Conservation (phyloP, 768 basidiomycete species). For the Lyophyllum atratum region DNA sequence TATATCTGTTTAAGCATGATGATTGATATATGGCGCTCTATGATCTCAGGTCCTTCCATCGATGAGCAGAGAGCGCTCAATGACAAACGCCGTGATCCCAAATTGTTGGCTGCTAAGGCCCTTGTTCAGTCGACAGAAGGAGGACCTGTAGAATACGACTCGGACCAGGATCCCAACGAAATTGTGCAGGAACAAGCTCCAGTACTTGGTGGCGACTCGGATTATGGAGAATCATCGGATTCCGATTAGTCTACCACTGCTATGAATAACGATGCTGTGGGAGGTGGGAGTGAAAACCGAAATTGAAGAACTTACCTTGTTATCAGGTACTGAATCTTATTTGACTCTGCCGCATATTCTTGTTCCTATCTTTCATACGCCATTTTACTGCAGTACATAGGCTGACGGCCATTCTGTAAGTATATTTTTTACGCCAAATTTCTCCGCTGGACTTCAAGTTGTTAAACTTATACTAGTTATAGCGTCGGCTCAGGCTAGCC, state of each 20-base stretch:
- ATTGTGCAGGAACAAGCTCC: slow-evolving; percentile 6
- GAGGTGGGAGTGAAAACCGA: neutral
- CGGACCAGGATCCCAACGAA: slow-evolving; percentile 36
- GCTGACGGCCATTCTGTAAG: no score
- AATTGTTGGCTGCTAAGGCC: neutral
- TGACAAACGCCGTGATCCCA: slow-evolving; percentile 2
- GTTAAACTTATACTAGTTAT: no score
- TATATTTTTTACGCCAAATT: no score
- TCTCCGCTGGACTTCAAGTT: no score
- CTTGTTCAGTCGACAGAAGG: neutral
- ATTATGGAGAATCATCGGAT: slow-evolving; percentile 17
- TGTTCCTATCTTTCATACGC: no score
- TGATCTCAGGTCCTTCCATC: slow-evolving; percentile 46
- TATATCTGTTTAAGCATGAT: slow-evolving; percentile 30
- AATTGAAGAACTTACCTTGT: no score
- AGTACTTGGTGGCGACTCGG: slow-evolving; percentile 21
- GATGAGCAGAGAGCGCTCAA: slow-evolving; percentile 41
- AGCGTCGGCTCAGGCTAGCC: no score
- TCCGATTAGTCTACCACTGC: slow-evolving; percentile 1
- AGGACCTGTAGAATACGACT: slow-evolving; percentile 15
- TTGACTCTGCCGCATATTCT: no score
- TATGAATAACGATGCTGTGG: neutral
- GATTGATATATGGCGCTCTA: slow-evolving; percentile 46
- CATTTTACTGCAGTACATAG: no score
- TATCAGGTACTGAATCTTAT: no score